phyloP scores from a whole-genome alignment of 345 rosid species.

The Reutealis trisperma region DNA sequence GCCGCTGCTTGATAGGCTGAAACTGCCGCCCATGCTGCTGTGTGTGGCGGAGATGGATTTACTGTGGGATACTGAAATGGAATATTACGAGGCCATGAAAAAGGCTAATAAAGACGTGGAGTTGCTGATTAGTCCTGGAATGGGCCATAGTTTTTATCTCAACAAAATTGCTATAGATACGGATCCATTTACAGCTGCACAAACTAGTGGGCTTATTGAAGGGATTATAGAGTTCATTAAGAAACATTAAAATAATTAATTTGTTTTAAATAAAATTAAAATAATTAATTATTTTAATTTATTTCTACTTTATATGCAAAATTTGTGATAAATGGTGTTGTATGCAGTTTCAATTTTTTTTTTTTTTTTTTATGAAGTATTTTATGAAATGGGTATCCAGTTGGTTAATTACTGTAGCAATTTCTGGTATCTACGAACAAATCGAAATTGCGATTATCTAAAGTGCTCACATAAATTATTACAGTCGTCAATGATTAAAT shows the following conservation, averaged over 20 bases:
- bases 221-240: slow-evolving; percentile 44
- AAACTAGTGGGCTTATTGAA: slow-evolving; percentile 36
- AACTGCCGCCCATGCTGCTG: slow-evolving; percentile 50
- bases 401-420: too few relatives aligned
- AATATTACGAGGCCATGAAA: slow-evolving; percentile 57
- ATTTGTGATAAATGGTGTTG: too few relatives aligned
- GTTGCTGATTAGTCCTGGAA: slow-evolving; percentile 42
- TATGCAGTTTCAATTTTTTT: too few relatives aligned
- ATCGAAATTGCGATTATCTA: too few relatives aligned
- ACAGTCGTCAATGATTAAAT: too few relatives aligned
- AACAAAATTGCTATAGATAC: slow-evolving; percentile 50
- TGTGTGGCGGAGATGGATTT: slow-evolving; percentile 56
- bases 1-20: slow-evolving; percentile 35
- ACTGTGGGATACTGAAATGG: slow-evolving; percentile 57
- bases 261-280: too few relatives aligned
- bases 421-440: too few relatives aligned
- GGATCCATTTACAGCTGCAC: slow-evolving; percentile 43
- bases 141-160: slow-evolving; percentile 65
- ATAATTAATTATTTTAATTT: too few relatives aligned
- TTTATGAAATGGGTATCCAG: too few relatives aligned
- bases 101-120: slow-evolving; percentile 48
- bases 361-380: too few relatives aligned
- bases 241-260: slow-evolving; percentile 21
- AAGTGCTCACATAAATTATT: too few relatives aligned
- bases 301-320: too few relatives aligned